Percentiles rank a stretch among this genome's conserved stretches.
Conservation (phyloP, 495 filamentous ascomycete species). For the Poronia punctata region DNA sequence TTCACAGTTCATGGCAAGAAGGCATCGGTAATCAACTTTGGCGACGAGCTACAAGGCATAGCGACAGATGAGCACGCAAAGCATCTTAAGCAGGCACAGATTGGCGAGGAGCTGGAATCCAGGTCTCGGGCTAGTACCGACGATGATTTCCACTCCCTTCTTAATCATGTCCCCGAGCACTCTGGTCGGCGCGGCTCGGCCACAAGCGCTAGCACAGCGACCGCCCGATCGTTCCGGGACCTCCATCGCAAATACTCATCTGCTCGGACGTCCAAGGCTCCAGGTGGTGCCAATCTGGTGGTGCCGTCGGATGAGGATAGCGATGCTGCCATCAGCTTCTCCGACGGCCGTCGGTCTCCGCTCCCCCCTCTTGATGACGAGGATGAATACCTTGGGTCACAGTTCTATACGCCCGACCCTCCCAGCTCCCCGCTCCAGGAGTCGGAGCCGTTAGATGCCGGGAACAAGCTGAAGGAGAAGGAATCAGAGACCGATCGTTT, state of each 20-base stretch:
- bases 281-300: constrained; percentile 23
- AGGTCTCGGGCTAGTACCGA: constrained; percentile 17
- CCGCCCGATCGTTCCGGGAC: constrained; percentile 48
- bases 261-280: constrained; percentile 29
- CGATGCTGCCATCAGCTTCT: constrained; percentile 49
- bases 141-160: constrained; percentile 32
- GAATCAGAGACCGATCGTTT: constrained; percentile 25
- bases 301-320: constrained; percentile 49
- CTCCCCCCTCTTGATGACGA: constrained; percentile 41
- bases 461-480: constrained; percentile 13
- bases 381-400: constrained; percentile 10
- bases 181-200: constrained; percentile 43
- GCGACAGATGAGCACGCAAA: constrained; percentile 68
- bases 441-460: constrained; percentile 11
- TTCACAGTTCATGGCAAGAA: constrained; percentile 98
- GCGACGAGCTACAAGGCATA: constrained; percentile 77
- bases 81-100: constrained; percentile 31
- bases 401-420: constrained; percentile 40
- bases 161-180: constrained; percentile 23
- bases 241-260: constrained; percentile 46
- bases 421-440: constrained; percentile 26
- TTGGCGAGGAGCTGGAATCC: constrained; percentile 25
- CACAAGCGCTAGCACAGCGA: constrained; percentile 50
- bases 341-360: constrained; percentile 47
- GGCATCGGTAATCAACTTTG: constrained; percentile 90